Conservation (phyloP, 352 stramenopile genomes). For the Globisporangium echinulatum region DNA sequence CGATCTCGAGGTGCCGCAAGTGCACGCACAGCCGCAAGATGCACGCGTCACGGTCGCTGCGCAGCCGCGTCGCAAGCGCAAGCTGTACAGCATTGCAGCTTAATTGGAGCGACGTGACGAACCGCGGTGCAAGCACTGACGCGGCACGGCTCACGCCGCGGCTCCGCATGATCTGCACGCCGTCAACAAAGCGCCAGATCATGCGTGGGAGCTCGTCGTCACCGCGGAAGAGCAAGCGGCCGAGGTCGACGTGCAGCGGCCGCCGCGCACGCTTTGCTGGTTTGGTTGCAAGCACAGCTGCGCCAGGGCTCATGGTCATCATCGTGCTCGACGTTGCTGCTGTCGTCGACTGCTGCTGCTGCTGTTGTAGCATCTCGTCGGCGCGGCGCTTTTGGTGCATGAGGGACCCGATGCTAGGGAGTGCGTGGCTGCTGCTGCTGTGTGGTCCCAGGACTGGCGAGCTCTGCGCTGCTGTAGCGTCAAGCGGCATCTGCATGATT, state of each 20-base stretch:
- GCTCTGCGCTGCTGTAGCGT: not conserved
- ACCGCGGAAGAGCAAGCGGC: constrained; percentile 49
- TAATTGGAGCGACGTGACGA: constrained; percentile 70
- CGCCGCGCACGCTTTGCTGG: constrained; percentile 12
- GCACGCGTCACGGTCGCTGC: constrained; percentile 13
- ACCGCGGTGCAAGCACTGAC: constrained; percentile 33
- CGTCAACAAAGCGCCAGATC: constrained; percentile 76
- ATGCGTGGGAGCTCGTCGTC: constrained; percentile 65
- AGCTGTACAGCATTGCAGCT: constrained; percentile 73
- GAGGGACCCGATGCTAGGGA: constrained; percentile 29
- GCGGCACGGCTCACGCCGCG: constrained; percentile 48
- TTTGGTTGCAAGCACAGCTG: constrained; percentile 17
- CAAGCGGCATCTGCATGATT: not conserved
- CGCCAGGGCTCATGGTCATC: constrained; percentile 7
- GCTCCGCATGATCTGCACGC: constrained; percentile 69
- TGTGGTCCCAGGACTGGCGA: not conserved
- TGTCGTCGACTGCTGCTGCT: constrained; percentile 20
- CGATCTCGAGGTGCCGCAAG: constrained; percentile 65
- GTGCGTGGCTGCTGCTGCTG: constrained; percentile 3
- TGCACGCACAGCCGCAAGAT: constrained; percentile 61
- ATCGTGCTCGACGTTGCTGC: not conserved
- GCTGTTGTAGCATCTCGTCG: constrained; percentile 17
- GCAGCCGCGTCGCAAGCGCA: constrained; percentile 35
- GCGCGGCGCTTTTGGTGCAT: constrained; percentile 31
- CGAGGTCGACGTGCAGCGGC: constrained; percentile 19